Evolutionary conservation across 768 basidiomycete species (phyloP).

Genomic region (Boletus reticuloceps): DNA sequence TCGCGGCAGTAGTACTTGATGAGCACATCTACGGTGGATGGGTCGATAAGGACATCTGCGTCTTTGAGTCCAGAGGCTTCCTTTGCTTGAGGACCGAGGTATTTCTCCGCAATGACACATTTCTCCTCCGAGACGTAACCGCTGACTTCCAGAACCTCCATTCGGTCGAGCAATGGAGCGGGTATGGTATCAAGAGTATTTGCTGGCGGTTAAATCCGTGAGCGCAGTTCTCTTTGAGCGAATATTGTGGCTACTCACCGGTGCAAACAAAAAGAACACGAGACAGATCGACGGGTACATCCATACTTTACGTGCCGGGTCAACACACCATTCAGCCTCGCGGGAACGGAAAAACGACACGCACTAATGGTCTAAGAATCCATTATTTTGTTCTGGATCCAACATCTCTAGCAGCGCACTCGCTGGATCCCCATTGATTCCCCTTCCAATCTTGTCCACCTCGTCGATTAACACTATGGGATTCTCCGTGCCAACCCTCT

Average conservation of each 20-base stretch:
- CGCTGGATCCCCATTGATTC: conserved; percentile 89
- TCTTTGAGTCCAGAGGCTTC: conserved; percentile 84
- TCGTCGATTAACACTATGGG: conserved; percentile 94
- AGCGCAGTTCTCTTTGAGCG: neutral
- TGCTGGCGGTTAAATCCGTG: conserved; percentile 39
- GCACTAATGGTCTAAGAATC: conserved; percentile 93
- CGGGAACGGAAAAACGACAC: conserved; percentile 29
- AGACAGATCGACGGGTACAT: conserved; percentile 94
- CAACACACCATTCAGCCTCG: neutral
- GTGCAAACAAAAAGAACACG: conserved; percentile 98
- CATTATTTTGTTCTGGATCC: conserved; percentile 92
- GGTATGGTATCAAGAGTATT: conserved; percentile 94
- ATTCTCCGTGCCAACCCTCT: conserved; percentile 91
- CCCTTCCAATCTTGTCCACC: conserved; percentile 92
- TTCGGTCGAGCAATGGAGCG: conserved; percentile 88
- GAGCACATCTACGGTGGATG: conserved; percentile 75
- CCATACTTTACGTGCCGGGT: conserved; percentile 64
- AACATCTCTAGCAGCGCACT: conserved; percentile 92
- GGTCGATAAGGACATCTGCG: conserved; percentile 78
- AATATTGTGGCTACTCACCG: conserved; percentile 31
- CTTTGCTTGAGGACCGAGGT: conserved; percentile 91
- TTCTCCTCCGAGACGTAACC: conserved; percentile 96
- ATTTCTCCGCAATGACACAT: conserved; percentile 79
- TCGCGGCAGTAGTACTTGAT: conserved; percentile 98
- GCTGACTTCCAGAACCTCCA: conserved; percentile 94